Conservation (phyloP, 257 asterid species). For the Gentiana dahurica region DNA sequence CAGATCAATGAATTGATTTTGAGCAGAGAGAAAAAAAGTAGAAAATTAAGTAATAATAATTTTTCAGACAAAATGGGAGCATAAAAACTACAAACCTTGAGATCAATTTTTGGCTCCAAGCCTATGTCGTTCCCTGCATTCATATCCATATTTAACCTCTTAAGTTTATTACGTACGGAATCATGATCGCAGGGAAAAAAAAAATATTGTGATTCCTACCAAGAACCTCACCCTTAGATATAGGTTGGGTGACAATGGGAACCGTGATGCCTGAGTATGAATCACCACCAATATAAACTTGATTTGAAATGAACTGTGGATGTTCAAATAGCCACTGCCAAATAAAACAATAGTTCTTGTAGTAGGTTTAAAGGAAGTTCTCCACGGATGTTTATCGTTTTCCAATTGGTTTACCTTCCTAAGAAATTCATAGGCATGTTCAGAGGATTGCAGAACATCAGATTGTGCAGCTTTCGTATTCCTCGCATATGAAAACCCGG, state of each 20-base stretch:
- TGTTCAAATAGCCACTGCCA: slow-evolving; percentile 16
- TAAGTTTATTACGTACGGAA: not conserved
- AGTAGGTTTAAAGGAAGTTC: too few relatives aligned
- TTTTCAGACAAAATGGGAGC: not conserved
- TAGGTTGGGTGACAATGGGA: slow-evolving; percentile 15
- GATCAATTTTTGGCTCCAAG: slow-evolving; percentile 8
- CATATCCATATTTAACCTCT: not conserved
- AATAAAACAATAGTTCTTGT: not conserved
- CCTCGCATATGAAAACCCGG: slow-evolving; percentile 25
- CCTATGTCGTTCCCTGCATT: slow-evolving; percentile 9
- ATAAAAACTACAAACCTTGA: slow-evolving; percentile 4
- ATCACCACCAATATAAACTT: slow-evolving; percentile 19
- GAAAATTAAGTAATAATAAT: not conserved
- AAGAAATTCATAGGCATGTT: slow-evolving; percentile 19
- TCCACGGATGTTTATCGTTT: too few relatives aligned
- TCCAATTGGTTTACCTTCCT: slow-evolving; percentile 11
- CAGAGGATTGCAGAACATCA: slow-evolving; percentile 2
- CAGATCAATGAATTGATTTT: not conserved
- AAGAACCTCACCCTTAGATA: slow-evolving; percentile 11
- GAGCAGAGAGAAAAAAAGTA: not conserved
- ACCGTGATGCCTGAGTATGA: slow-evolving; percentile 12
- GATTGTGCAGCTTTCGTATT: slow-evolving; percentile 10
- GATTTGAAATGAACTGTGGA: slow-evolving; percentile 14
- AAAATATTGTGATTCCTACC: not conserved
- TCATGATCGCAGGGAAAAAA: not conserved